Evolutionary conservation across 345 rosid species (phyloP).

Genomic region (Gossypium rotundifolium): DNA sequence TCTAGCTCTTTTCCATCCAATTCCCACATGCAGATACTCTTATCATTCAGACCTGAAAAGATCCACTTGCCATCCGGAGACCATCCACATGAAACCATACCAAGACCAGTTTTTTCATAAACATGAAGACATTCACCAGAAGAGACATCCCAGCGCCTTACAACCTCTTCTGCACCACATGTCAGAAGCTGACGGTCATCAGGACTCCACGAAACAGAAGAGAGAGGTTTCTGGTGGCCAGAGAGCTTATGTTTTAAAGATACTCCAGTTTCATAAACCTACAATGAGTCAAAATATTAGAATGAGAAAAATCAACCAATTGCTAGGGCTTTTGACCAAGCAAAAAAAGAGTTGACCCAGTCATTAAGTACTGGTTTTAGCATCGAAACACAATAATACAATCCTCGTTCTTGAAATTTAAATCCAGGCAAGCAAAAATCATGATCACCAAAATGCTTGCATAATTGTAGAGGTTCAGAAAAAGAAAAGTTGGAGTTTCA

Average conservation of each 20-base stretch:
- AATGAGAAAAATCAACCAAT: not conserved
- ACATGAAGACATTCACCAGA: constrained; percentile 55
- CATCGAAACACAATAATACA: not conserved
- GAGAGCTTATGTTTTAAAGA: constrained; percentile 41
- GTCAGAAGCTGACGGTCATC: constrained; percentile 57
- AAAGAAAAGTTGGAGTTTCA: not conserved
- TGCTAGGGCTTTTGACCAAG: not conserved
- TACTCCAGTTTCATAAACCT: constrained; percentile 43
- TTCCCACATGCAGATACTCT: constrained; percentile 53
- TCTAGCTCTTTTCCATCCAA: constrained; percentile 49
- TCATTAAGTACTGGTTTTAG: not conserved
- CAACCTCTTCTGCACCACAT: constrained; percentile 50
- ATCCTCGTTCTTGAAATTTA: not conserved
- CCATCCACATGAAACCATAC: constrained; percentile 63
- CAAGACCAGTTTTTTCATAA: constrained; percentile 45
- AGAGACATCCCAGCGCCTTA: constrained; percentile 55
- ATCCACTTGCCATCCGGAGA: constrained; percentile 47
- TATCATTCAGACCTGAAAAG: constrained; percentile 45
- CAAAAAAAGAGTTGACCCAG: not conserved
- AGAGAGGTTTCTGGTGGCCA: constrained; percentile 52
- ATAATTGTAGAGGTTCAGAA: not conserved
- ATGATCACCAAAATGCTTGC: not conserved
- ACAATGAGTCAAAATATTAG: constrained; percentile 5
- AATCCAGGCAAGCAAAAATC: not conserved
- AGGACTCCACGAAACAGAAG: constrained; percentile 57